These are phyloP conservation scores for Hemileccinum rubropunctum DNA, from an alignment of 768 basidiomycete genomes.

Conservation along the genomic window DNA sequence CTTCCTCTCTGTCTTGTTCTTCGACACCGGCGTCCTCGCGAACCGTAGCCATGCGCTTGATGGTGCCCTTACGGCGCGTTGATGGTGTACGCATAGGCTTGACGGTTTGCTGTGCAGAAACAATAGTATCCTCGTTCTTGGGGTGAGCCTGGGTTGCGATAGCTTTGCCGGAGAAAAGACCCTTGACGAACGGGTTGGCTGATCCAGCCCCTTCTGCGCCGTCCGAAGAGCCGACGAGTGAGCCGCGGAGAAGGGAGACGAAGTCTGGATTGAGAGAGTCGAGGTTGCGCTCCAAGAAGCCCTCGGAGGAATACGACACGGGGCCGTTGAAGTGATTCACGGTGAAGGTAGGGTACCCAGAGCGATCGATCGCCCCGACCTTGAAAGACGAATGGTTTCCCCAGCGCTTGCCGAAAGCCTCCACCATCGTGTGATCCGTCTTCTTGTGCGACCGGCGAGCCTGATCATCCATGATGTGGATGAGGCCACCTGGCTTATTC, in stretches of 20 bases:
- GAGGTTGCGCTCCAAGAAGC: constrained; percentile 85
- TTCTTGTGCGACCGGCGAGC: constrained; percentile 83
- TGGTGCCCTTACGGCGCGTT: constrained; percentile 73
- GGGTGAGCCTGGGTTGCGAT: constrained; percentile 94
- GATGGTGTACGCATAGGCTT: constrained; percentile 95
- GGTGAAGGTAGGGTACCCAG: constrained; percentile 83
- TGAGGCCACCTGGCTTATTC: constrained; percentile 83
- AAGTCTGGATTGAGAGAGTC: constrained; percentile 93
- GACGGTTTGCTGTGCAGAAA: constrained; percentile 88
- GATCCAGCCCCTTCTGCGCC: constrained; percentile 72
- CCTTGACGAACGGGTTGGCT: constrained; percentile 87
- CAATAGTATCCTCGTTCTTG: constrained; percentile 91
- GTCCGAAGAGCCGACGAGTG: constrained; percentile 32
- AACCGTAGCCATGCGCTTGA: constrained; percentile 50
- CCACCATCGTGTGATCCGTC: constrained; percentile 92
- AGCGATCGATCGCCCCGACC: constrained; percentile 67
- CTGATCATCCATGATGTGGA: constrained; percentile 98
- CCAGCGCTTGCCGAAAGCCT: constrained; percentile 93
- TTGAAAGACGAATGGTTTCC: constrained; percentile 93
- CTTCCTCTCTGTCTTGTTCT: constrained; percentile 52
- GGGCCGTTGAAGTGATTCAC: constrained; percentile 90
- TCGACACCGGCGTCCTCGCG: constrained; percentile 25
- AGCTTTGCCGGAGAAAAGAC: constrained; percentile 82
- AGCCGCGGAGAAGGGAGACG: constrained; percentile 81
- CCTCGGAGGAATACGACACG: constrained; percentile 88